These are phyloP conservation scores for Tylopilus sp. DNA, from an alignment of 768 basidiomycete genomes.

Conservation along the genomic window DNA sequence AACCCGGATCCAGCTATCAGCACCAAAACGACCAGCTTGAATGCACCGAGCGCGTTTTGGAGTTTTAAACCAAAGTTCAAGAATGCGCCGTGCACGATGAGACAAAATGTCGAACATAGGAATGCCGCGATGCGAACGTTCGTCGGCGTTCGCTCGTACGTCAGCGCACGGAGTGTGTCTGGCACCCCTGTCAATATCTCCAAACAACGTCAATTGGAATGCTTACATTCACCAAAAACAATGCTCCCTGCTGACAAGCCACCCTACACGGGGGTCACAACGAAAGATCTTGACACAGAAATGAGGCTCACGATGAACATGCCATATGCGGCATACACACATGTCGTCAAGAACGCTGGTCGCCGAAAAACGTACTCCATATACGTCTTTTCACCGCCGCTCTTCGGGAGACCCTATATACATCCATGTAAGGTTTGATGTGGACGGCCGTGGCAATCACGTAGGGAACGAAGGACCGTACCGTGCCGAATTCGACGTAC, in stretches of 20 bases:
- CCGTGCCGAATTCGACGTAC: slow-evolving; percentile 74
- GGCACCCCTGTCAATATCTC: background rate
- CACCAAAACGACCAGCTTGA: slow-evolving; percentile 56
- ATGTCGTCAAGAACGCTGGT: slow-evolving; percentile 60
- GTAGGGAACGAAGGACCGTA: slow-evolving; percentile 32
- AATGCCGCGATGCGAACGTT: slow-evolving; percentile 54
- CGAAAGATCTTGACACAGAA: background rate
- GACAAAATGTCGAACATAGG: slow-evolving; percentile 51
- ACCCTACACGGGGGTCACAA: slow-evolving; percentile 38
- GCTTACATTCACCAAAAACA: slow-evolving; percentile 71
- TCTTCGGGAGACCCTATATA: slow-evolving; percentile 63
- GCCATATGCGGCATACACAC: slow-evolving; percentile 54
- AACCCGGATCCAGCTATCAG: slow-evolving; percentile 53
- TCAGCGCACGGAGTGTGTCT: slow-evolving; percentile 61
- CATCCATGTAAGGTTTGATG: background rate
- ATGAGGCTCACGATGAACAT: slow-evolving; percentile 48
- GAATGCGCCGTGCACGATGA: slow-evolving; percentile 53
- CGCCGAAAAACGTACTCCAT: slow-evolving; percentile 63
- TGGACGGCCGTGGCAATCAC: background rate
- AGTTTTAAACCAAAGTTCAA: slow-evolving; percentile 55
- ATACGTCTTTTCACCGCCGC: slow-evolving; percentile 76
- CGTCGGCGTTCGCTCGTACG: slow-evolving; percentile 41
- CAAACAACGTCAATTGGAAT: background rate
- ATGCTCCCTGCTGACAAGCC: slow-evolving; percentile 55
- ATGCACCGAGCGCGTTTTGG: slow-evolving; percentile 60